Conservation (phyloP, 2,329 filamentous ascomycete genomes). For the Penicillium sp. region DNA sequence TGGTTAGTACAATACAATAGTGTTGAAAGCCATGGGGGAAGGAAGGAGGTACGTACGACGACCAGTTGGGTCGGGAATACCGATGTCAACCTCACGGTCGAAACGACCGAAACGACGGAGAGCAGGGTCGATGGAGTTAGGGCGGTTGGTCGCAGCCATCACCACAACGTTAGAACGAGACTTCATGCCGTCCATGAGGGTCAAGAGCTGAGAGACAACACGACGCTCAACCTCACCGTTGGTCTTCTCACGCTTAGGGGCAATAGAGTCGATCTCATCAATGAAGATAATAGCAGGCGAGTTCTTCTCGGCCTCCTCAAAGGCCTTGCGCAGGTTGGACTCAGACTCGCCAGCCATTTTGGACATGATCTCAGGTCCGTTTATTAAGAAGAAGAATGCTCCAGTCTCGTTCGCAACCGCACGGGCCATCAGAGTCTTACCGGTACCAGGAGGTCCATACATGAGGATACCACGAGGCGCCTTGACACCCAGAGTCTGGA, state of each 20-base stretch:
- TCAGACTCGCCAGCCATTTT: slow-evolving; percentile 99
- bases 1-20: neutral
- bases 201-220: slow-evolving; percentile 94
- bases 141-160: slow-evolving; percentile 98
- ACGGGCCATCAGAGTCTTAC: slow-evolving; percentile 99
- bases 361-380: slow-evolving; percentile 99
- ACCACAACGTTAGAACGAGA: slow-evolving; percentile 97
- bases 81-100: slow-evolving; percentile 98
- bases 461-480: slow-evolving; percentile 96
- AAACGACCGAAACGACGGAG: slow-evolving; percentile 98
- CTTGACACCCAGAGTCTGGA: slow-evolving; percentile 99
- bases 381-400: slow-evolving; percentile 99
- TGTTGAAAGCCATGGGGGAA: neutral
- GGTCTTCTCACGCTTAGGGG: slow-evolving; percentile 99
- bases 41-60: slow-evolving; percentile 53
- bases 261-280: slow-evolving; percentile 98
- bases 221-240: slow-evolving; percentile 98
- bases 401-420: slow-evolving; percentile 98
- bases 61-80: slow-evolving; percentile 94
- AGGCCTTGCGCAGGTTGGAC: slow-evolving; percentile 97
- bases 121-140: slow-evolving; percentile 97
- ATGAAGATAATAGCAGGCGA: slow-evolving; percentile 99
- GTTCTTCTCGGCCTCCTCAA: slow-evolving; percentile 99
- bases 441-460: slow-evolving; percentile 94
- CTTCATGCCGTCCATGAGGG: slow-evolving; percentile 99